Conservation (phyloP, 306 rosid species). For the Cyclanthera cordifolia region DNA sequence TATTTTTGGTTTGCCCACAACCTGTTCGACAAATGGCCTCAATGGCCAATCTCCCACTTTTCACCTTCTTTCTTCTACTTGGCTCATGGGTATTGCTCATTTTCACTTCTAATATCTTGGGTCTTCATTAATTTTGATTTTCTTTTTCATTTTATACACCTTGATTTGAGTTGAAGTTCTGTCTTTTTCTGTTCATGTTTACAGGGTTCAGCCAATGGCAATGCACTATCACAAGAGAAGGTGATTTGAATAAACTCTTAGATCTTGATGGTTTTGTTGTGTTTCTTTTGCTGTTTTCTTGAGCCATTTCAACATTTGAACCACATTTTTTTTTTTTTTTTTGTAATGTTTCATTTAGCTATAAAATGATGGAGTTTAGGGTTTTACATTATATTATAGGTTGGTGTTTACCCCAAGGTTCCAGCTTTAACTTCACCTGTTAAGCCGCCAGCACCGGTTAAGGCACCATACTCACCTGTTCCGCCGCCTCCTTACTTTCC, state of each 20-base stretch:
- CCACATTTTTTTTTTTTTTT: not conserved
- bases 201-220: conserved; percentile 13
- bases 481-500: conserved; percentile 15
- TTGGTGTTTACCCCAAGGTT: conserved; percentile 1
- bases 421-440: conserved; percentile 10
- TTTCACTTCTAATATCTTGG: not conserved
- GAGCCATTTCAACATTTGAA: not conserved
- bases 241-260: not conserved
- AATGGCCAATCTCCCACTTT: not conserved
- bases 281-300: not conserved
- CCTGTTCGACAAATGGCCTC: conserved; percentile 12
- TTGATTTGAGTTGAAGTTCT: not conserved
- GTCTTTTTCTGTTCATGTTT: not conserved
- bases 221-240: not conserved
- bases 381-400: not conserved
- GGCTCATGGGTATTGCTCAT: conserved; percentile 7
- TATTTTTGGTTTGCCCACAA: not conserved
- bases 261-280: too few species aligned
- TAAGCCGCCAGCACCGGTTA: conserved; percentile 8
- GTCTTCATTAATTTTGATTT: not conserved
- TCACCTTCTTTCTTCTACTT: not conserved
- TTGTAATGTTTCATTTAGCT: not conserved
- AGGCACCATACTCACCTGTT: conserved; percentile 4
- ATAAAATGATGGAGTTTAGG: not conserved
- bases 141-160: not conserved